A percentile compares a stretch with the other conserved stretches of the same genome.
phyloP scores from a whole-genome alignment of 1,284 basidiomycete species.

The Cryptococcus sp. region DNA sequence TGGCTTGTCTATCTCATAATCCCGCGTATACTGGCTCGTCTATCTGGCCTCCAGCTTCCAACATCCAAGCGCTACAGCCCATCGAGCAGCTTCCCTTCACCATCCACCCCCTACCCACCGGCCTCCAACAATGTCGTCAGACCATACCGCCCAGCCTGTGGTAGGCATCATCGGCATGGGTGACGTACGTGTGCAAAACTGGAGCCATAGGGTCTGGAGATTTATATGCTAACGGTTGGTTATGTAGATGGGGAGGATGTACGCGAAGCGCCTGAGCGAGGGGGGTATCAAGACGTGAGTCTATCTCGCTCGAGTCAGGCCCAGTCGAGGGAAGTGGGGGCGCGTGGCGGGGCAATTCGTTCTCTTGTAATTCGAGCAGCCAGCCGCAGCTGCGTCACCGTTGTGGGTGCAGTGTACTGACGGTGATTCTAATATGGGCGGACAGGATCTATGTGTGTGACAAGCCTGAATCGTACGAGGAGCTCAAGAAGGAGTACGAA shows the following conservation, averaged over 20 bases:
- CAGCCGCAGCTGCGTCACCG: neutral
- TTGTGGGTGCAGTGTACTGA: neutral
- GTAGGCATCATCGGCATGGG: slow-evolving; percentile 91
- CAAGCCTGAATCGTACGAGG: slow-evolving; percentile 69
- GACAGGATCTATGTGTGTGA: slow-evolving; percentile 89
- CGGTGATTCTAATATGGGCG: neutral
- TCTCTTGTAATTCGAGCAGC: no score
- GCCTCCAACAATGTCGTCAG: neutral
- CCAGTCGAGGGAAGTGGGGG: neutral
- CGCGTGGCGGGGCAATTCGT: no score
- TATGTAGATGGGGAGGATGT: slow-evolving; percentile 85
- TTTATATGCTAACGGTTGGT: neutral
- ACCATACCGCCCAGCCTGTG: slow-evolving; percentile 57
- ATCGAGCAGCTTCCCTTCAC: no score
- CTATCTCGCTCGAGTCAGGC: neutral
- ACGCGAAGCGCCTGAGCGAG: slow-evolving; percentile 68
- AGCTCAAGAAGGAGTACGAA: slow-evolving; percentile 61
- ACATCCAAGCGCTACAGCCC: no score
- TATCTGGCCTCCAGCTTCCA: no score
- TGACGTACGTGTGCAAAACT: slow-evolving; percentile 37
- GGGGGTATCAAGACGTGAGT: slow-evolving; percentile 82
- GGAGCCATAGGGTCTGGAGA: neutral
- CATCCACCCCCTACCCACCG: no score
- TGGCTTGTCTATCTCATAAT: no score
- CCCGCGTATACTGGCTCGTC: no score